These are phyloP conservation scores for Suillus decipiens DNA, from an alignment of 768 basidiomycete species.

Conservation along the genomic window DNA sequence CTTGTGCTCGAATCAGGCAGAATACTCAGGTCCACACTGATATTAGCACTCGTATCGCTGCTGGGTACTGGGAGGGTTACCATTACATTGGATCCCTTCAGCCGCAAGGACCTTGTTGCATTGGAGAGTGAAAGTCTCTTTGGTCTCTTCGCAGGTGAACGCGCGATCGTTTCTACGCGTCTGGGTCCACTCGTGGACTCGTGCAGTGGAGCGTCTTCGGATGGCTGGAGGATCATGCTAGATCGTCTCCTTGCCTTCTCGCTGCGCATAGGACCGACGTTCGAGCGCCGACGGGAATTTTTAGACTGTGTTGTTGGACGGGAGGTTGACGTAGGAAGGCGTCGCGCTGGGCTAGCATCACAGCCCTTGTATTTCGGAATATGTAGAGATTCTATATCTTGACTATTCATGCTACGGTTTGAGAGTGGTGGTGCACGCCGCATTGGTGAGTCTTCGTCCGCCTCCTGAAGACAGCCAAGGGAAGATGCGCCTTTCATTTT, in stretches of 20 bases:
- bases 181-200: constrained; percentile 37
- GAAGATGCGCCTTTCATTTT: constrained; percentile 48
- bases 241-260: constrained; percentile 77
- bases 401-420: constrained; percentile 65
- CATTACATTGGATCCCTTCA: constrained; percentile 35
- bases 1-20: constrained; percentile 41
- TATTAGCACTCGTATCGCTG: constrained; percentile 44
- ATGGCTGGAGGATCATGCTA: constrained; percentile 76
- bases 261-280: constrained; percentile 71
- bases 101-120: constrained; percentile 36
- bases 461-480: constrained; percentile 69
- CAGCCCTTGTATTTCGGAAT: constrained; percentile 38
- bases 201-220: constrained; percentile 34
- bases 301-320: constrained; percentile 38
- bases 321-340: constrained; percentile 49
- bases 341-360: constrained; percentile 49
- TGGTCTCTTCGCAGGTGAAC: constrained; percentile 60
- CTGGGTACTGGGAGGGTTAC: constrained; percentile 35
- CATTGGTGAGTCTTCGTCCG: constrained; percentile 58
- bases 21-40: constrained; percentile 39
- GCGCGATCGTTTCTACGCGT: constrained; percentile 41
- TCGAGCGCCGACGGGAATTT: constrained; percentile 61
- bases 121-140: constrained; percentile 57
- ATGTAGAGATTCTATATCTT: constrained; percentile 28
- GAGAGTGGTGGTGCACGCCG: constrained; percentile 45